These are phyloP conservation scores for Ustilago shanxiensis DNA, from an alignment of 1,284 basidiomycete species.

Conservation along the genomic window DNA sequence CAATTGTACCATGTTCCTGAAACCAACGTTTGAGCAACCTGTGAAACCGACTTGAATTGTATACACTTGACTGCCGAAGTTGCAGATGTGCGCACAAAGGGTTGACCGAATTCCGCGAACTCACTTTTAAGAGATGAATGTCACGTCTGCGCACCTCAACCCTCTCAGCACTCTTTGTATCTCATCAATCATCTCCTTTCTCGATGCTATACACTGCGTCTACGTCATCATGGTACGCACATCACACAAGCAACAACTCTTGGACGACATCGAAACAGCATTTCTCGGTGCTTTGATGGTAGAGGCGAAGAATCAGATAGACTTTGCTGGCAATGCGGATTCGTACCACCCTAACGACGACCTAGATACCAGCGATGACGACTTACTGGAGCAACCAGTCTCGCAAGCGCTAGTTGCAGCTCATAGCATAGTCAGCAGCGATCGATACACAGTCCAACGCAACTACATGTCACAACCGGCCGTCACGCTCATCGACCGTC, in stretches of 20 bases:
- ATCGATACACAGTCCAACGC: not conserved
- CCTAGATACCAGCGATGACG: not conserved
- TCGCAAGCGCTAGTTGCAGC: not conserved
- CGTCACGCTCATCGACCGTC: not conserved
- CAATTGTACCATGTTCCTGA: too few relatives aligned
- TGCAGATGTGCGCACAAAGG: too few relatives aligned
- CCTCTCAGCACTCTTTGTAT: too few relatives aligned
- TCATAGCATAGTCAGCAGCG: not conserved
- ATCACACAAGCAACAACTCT: not conserved
- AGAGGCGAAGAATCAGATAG: not conserved
- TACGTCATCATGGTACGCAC: not conserved
- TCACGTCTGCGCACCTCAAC: too few relatives aligned
- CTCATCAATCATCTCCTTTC: not conserved
- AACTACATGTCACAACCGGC: not conserved
- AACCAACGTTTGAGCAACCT: too few relatives aligned
- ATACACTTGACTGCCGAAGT: too few relatives aligned
- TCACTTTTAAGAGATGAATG: too few relatives aligned
- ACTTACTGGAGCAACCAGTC: not conserved
- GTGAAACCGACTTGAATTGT: too few relatives aligned
- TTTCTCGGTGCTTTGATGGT: not conserved
- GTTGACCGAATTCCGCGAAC: too few relatives aligned
- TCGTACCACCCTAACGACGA: not conserved
- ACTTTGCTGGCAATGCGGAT: not conserved
- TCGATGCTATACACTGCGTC: too few relatives aligned
- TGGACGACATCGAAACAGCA: not conserved